Evolutionary conservation across 2,329 filamentous ascomycete genomes (phyloP).

Genomic region (Fusarium proliferatum): DNA sequence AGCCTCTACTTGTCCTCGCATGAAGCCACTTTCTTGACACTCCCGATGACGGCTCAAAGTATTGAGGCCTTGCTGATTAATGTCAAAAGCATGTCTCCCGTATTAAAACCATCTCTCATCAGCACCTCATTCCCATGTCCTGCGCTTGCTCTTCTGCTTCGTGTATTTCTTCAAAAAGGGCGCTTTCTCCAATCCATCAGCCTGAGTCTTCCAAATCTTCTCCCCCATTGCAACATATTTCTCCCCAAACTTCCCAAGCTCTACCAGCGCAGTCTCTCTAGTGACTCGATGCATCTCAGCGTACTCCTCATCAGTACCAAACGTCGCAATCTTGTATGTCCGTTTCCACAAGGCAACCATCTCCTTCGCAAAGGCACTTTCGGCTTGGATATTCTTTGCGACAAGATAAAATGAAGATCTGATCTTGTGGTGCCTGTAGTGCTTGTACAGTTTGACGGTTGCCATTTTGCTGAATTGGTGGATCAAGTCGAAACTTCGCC

Average conservation of each 20-base stretch:
- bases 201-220: slow-evolving; percentile 30
- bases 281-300: background rate
- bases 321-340: slow-evolving; percentile 54
- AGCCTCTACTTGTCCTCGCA: background rate
- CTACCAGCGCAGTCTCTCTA: background rate
- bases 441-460: slow-evolving; percentile 55
- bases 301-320: slow-evolving; percentile 38
- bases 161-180: slow-evolving; percentile 1
- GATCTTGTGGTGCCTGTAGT: slow-evolving; percentile 51
- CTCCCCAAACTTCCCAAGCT: slow-evolving; percentile 25
- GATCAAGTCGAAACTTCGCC: slow-evolving; percentile 52
- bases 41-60: background rate
- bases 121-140: too few species aligned
- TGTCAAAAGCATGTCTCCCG: background rate
- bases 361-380: slow-evolving; percentile 44
- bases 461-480: slow-evolving; percentile 56
- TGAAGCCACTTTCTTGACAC: background rate
- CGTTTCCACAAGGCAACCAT: slow-evolving; percentile 56
- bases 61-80: background rate
- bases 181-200: slow-evolving; percentile 11
- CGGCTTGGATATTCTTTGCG: slow-evolving; percentile 54
- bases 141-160: background rate
- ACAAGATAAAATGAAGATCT: slow-evolving; percentile 66
- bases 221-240: slow-evolving; percentile 10
- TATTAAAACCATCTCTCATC: background rate